Conservation (phyloP, 2,329 filamentous ascomycete genomes). For the Endoconidiophora laricicola region DNA sequence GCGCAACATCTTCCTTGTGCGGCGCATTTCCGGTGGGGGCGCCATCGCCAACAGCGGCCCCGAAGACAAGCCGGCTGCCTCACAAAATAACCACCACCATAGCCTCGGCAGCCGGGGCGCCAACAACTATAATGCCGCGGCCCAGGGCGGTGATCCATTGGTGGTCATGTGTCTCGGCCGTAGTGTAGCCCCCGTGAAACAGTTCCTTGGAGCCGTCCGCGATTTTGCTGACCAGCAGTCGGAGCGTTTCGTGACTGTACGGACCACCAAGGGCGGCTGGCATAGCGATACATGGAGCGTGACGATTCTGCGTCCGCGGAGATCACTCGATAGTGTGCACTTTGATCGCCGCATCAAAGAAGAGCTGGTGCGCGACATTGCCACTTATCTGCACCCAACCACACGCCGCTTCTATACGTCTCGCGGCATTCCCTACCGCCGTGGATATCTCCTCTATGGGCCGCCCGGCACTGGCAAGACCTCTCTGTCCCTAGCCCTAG, state of each 20-base stretch:
- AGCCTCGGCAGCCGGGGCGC: neutral
- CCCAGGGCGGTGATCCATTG: constrained; percentile 23
- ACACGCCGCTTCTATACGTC: constrained; percentile 59
- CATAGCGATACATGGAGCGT: constrained; percentile 21
- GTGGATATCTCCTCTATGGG: constrained; percentile 65
- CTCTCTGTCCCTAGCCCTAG: constrained; percentile 47
- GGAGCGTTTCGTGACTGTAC: constrained; percentile 22
- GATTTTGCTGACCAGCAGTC: constrained; percentile 21
- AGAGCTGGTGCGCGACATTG: constrained; percentile 52
- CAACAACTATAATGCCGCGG: constrained; percentile 20
- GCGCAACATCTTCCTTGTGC: constrained; percentile 22
- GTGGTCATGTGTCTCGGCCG: constrained; percentile 25
- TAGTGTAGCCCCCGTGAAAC: constrained; percentile 19
- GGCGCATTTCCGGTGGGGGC: constrained; percentile 16
- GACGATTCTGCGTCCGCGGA: constrained; percentile 37
- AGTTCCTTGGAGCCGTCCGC: constrained; percentile 19
- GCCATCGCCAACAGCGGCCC: too few relatives aligned
- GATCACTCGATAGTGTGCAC: constrained; percentile 61
- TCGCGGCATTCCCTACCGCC: constrained; percentile 56
- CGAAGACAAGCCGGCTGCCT: too few relatives aligned
- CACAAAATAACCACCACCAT: neutral
- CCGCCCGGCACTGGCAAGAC: constrained; percentile 62
- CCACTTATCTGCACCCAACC: constrained; percentile 57
- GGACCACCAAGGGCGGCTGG: constrained; percentile 17
- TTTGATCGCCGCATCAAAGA: constrained; percentile 51